phyloP scores from a whole-genome alignment of 371 early-diverging fungal species.

The Choanephora cucurbitarum region DNA sequence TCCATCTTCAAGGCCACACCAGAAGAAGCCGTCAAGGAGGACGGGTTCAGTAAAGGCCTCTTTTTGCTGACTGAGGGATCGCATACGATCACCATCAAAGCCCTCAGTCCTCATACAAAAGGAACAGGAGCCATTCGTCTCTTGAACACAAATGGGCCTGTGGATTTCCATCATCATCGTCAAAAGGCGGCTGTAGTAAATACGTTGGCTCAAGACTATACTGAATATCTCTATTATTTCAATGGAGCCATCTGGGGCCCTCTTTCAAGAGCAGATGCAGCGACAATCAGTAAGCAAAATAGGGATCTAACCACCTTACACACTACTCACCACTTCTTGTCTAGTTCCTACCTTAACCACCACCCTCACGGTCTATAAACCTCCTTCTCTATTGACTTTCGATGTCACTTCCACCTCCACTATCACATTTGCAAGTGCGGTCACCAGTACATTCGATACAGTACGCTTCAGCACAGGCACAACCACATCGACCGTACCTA shows the following conservation, averaged over 20 bases:
- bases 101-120: neutral
- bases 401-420: neutral
- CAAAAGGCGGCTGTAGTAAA: neutral
- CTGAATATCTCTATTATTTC: neutral
- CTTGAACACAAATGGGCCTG: neutral
- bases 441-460: too few relatives aligned
- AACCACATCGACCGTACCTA: neutral
- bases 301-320: too few relatives aligned
- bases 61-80: neutral
- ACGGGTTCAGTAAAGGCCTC: neutral
- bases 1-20: slow-evolving; percentile 26
- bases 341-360: too few relatives aligned
- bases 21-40: slow-evolving; percentile 1
- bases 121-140: neutral
- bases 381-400: neutral
- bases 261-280: too few relatives aligned
- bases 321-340: too few relatives aligned
- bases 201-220: neutral
- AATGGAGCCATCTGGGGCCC: too few relatives aligned
- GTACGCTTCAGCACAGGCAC: neutral
- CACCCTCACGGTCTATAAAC: too few relatives aligned
- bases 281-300: too few relatives aligned
- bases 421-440: neutral
- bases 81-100: slow-evolving; percentile 3
- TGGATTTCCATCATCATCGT: neutral